These are phyloP conservation scores for Alternaria rosae DNA, from an alignment of 2,329 filamentous ascomycete species.

Conservation along the genomic window DNA sequence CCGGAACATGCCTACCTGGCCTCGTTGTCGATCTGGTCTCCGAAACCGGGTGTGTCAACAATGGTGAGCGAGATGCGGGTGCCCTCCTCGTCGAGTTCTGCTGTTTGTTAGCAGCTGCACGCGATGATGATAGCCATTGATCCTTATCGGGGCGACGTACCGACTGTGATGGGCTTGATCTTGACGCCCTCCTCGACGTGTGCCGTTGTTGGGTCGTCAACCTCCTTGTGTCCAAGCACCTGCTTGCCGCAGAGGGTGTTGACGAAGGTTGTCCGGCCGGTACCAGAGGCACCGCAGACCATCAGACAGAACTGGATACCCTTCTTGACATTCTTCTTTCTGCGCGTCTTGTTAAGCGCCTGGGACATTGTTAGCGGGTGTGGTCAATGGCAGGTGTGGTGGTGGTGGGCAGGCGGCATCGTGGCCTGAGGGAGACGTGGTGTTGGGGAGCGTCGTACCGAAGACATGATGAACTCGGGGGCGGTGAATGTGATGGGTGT, in stretches of 20 bases:
- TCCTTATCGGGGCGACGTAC: constrained; percentile 60
- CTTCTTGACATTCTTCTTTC: constrained; percentile 99
- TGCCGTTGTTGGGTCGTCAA: constrained; percentile 85
- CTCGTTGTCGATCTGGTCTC: constrained; percentile 99
- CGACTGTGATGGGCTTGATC: constrained; percentile 98
- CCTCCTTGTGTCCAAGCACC: constrained; percentile 89
- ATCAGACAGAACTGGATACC: constrained; percentile 99
- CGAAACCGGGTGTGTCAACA: constrained; percentile 97
- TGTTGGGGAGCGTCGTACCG: constrained; percentile 41
- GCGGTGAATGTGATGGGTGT: constrained; percentile 28
- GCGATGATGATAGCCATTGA: background rate
- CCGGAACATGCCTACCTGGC: constrained; percentile 70
- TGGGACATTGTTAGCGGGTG: constrained; percentile 38
- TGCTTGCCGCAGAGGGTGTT: constrained; percentile 98
- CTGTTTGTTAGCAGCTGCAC: constrained; percentile 10
- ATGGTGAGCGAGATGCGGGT: constrained; percentile 98
- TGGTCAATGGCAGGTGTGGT: constrained; percentile 22
- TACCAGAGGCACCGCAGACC: constrained; percentile 99
- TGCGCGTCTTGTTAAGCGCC: constrained; percentile 82
- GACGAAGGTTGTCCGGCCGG: constrained; percentile 97
- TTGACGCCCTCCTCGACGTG: constrained; percentile 96
- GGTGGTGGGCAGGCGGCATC: constrained; percentile 22
- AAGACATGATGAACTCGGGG: constrained; percentile 45
- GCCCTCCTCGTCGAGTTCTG: constrained; percentile 94
- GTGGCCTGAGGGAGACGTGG: constrained; percentile 33